Conservation (phyloP, 257 asterid species). For the Rauvolfia tetraphylla region DNA sequence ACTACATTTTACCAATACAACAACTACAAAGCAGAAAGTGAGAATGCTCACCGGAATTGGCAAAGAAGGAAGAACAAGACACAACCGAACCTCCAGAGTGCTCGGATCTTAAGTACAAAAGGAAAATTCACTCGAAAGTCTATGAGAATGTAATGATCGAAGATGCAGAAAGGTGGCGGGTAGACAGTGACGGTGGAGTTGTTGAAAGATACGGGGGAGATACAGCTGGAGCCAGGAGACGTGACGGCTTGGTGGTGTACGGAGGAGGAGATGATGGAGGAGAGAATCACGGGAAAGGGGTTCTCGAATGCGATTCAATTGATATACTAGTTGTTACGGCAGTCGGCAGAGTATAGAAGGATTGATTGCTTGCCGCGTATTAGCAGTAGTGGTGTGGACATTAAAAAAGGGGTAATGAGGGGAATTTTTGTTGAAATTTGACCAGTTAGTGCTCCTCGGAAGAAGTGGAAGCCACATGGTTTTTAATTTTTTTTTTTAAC, state of each 20-base stretch:
- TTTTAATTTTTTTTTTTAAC: too few species aligned
- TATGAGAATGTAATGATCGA: neutral
- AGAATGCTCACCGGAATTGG: conserved; percentile 3
- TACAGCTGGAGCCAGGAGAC: conserved; percentile 2
- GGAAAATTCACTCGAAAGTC: neutral
- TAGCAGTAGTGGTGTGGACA: neutral
- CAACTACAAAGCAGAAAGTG: neutral
- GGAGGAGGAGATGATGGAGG: conserved; percentile 3
- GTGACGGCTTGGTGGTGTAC: neutral
- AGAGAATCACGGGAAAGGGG: neutral
- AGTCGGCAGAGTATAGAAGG: neutral
- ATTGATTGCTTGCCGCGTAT: conserved; percentile 1
- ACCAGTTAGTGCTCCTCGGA: neutral
- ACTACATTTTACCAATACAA: neutral
- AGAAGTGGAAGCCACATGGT: too few species aligned
- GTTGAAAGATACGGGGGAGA: neutral
- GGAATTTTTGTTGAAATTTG: conserved; percentile 8
- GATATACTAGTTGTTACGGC: neutral
- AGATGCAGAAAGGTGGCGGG: neutral
- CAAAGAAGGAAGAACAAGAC: neutral
- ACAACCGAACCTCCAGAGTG: neutral
- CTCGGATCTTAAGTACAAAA: conserved; percentile 11
- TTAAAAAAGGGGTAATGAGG: neutral
- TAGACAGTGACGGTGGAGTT: conserved; percentile 2
- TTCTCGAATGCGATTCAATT: neutral